Conservation (phyloP, 495 filamentous ascomycete species). For the Mytilinidion resinicola region DNA sequence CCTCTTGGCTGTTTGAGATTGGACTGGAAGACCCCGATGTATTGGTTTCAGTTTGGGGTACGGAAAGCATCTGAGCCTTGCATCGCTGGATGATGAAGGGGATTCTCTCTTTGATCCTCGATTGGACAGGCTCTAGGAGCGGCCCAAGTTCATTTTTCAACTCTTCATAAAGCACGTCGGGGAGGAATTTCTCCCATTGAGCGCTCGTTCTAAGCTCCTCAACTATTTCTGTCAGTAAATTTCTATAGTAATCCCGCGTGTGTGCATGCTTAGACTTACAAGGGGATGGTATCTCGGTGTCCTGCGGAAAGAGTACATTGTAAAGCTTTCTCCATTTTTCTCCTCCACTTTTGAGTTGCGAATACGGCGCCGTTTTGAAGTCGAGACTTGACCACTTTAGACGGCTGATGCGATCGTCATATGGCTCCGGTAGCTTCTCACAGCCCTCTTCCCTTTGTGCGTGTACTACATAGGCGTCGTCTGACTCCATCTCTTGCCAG, state of each 20-base stretch:
- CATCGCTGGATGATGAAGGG: slow-evolving; percentile 3
- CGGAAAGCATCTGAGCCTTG: too few species aligned
- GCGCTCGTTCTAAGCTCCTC: background rate
- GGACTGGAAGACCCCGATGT: too few species aligned
- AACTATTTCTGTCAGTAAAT: background rate
- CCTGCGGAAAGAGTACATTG: slow-evolving; percentile 1
- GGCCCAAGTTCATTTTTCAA: slow-evolving; percentile 1
- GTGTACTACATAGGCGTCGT: background rate
- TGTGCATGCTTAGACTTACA: background rate
- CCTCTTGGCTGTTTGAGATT: too few species aligned
- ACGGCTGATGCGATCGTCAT: slow-evolving; percentile 1
- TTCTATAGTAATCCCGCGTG: too few species aligned
- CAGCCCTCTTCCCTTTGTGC: background rate
- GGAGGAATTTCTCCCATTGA: background rate
- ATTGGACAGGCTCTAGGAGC: background rate
- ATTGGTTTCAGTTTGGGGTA: too few species aligned
- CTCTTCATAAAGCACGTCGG: slow-evolving; percentile 8
- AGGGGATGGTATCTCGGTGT: background rate
- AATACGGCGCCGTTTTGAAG: slow-evolving; percentile 6
- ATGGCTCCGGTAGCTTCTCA: background rate
- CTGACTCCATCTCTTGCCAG: slow-evolving; percentile 9
- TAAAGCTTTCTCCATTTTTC: slow-evolving; percentile 9
- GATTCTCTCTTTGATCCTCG: slow-evolving; percentile 4
- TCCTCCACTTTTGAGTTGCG: background rate
- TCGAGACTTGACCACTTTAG: background rate